Percentiles rank a stretch among this genome's conserved stretches.
phyloP scores from a whole-genome alignment of 768 basidiomycete genomes.

The Paxillus ammoniavirescens region DNA sequence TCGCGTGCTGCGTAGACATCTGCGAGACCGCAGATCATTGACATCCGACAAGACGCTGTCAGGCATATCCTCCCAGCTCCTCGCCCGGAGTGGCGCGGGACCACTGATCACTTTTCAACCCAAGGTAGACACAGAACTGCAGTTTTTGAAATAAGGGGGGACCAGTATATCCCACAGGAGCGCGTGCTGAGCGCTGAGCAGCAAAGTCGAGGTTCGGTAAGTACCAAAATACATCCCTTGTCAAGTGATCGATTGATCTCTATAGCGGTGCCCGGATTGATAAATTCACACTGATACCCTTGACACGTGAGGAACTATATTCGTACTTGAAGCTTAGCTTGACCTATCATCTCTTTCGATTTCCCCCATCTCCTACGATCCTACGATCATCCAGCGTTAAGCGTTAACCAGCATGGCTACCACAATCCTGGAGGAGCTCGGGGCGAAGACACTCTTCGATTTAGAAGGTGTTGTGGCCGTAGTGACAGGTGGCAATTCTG shows the following conservation, averaged over 20 bases:
- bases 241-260: not conserved
- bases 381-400: not conserved
- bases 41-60: too few relatives aligned
- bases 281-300: not conserved
- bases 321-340: not conserved
- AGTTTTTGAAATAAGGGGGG: not conserved
- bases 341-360: not conserved
- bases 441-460: slow-evolving; percentile 41
- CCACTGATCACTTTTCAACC: too few relatives aligned
- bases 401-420: not conserved
- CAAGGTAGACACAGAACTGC: too few relatives aligned
- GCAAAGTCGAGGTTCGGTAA: not conserved
- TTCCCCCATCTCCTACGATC: not conserved
- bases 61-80: too few relatives aligned
- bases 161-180: not conserved
- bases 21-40: too few relatives aligned
- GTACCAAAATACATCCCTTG: not conserved
- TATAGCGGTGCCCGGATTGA: not conserved
- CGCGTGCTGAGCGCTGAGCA: not conserved
- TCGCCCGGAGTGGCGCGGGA: too few relatives aligned
- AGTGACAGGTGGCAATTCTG: slow-evolving; percentile 45
- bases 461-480: slow-evolving; percentile 44
- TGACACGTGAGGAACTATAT: not conserved
- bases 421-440: slow-evolving; percentile 30
- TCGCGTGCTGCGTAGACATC: too few relatives aligned